Evolutionary conservation across 75 land plant species (phyloP).

Genomic region (Larix kaempferi): DNA sequence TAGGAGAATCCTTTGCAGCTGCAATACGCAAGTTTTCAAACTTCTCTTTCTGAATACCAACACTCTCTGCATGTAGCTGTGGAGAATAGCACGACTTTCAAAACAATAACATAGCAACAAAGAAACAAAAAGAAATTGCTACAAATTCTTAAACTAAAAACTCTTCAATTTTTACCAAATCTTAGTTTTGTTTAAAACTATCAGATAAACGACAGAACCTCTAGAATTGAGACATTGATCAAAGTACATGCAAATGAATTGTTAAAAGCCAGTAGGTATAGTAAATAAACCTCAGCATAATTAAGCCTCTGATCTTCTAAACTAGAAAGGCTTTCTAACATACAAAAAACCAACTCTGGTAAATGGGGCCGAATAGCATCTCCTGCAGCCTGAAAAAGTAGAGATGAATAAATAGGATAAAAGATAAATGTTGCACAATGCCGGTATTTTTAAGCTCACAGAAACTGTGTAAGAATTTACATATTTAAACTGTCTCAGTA

Average conservation of each 20-base stretch:
- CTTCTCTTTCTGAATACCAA: conserved; percentile 89
- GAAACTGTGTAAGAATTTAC: too few relatives aligned
- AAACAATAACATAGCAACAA: not conserved
- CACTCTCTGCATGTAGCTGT: conserved; percentile 91
- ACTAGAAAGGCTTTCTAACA: conserved; percentile 98
- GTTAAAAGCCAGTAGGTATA: not conserved
- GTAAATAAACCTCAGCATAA: conserved; percentile 80
- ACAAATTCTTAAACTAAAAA: not conserved
- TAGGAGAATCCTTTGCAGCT: conserved; percentile 95
- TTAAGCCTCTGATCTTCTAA: conserved; percentile 96
- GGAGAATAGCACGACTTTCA: not conserved
- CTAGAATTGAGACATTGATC: not conserved
- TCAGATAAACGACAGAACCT: not conserved
- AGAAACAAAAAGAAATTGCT: too few relatives aligned
- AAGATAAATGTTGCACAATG: too few relatives aligned
- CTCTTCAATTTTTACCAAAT: not conserved
- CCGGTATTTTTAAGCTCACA: too few relatives aligned
- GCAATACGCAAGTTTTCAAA: conserved; percentile 87
- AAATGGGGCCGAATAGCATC: conserved; percentile 83
- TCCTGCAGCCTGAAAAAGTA: conserved; percentile 71
- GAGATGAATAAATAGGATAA: too few relatives aligned
- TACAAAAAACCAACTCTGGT: conserved; percentile 86
- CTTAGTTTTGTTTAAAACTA: not conserved
- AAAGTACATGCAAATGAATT: not conserved
- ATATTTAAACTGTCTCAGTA: too few relatives aligned